Evolutionary conservation across 2,329 filamentous ascomycete genomes (phyloP).

Genomic region (Clonostachys rosea): DNA sequence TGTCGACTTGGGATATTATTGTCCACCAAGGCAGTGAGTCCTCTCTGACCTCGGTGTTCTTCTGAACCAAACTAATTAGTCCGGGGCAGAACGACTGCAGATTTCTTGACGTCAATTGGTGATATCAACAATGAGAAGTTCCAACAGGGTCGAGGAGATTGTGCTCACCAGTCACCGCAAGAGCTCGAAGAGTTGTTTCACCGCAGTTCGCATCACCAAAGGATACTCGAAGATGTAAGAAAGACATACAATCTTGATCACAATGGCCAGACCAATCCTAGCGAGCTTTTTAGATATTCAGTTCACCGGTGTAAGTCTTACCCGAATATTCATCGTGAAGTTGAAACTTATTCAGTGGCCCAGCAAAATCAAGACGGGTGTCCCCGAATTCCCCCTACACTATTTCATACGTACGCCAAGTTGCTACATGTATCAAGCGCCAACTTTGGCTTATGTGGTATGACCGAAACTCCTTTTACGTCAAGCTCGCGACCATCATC

Average conservation of each 20-base stretch:
- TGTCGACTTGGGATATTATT: constrained; percentile 62
- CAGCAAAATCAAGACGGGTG: constrained; percentile 45
- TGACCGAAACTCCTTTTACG: constrained; percentile 70
- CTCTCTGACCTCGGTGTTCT: constrained; percentile 16
- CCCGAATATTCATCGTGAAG: too few relatives aligned
- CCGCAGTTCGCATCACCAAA: constrained; percentile 54
- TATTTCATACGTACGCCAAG: constrained; percentile 68
- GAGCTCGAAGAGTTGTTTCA: constrained; percentile 65
- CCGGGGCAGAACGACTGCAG: constrained; percentile 47
- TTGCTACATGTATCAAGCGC: constrained; percentile 62
- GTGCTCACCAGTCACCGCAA: constrained; percentile 61
- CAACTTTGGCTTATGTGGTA: constrained; percentile 63
- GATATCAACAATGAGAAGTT: constrained; percentile 67
- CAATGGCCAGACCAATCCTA: constrained; percentile 60
- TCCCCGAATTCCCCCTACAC: constrained; percentile 52
- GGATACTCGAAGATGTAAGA: constrained; percentile 53
- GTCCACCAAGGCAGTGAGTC: constrained; percentile 51
- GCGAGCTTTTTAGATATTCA: constrained; percentile 57
- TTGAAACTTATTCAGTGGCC: too few relatives aligned
- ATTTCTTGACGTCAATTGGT: constrained; percentile 60
- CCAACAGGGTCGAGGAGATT: constrained; percentile 56
- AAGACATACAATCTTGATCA: constrained; percentile 37
- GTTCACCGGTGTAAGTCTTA: too few relatives aligned
- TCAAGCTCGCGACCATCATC: constrained; percentile 75
- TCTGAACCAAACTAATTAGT: too few relatives aligned